Percentiles rank a stretch among this genome's conserved stretches.
phyloP scores from a whole-genome alignment of 2,329 filamentous ascomycete species.

The Capronia americana region DNA sequence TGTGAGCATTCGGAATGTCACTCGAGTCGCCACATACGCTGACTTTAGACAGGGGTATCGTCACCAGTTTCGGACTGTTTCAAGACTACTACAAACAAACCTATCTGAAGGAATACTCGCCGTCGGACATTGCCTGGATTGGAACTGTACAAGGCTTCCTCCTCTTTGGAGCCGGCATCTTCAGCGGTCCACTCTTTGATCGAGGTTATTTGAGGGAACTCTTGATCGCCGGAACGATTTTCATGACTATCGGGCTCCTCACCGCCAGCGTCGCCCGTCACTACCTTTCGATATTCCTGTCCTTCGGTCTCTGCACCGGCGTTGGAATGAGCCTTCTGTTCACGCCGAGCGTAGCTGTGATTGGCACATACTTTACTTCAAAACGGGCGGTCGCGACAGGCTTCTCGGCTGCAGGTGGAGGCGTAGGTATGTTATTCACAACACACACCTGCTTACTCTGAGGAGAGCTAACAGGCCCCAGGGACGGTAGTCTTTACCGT shows the following conservation, averaged over 20 bases:
- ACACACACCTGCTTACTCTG: neutral
- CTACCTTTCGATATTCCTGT: neutral
- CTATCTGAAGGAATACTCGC: neutral
- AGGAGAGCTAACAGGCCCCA: neutral
- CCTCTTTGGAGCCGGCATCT: neutral
- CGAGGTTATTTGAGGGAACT: neutral
- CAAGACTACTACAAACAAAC: neutral
- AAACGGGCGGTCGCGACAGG: neutral
- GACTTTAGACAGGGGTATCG: neutral
- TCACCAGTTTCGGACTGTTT: neutral
- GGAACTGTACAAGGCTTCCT: neutral
- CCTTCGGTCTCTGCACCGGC: neutral
- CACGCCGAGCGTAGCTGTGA: neutral
- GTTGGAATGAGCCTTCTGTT: neutral
- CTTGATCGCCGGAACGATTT: neutral
- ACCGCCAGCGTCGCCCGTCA: neutral
- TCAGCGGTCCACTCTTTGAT: neutral
- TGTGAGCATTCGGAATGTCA: conserved; percentile 3
- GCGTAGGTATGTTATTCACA: neutral
- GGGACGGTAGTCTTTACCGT: neutral
- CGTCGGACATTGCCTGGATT: neutral
- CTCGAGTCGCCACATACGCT: too few species aligned
- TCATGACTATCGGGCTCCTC: neutral
- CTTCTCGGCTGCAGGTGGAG: neutral
- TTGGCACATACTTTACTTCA: neutral